These are phyloP conservation scores for Achlya hypogyna DNA, from an alignment of 352 stramenopile species.

Conservation along the genomic window DNA sequence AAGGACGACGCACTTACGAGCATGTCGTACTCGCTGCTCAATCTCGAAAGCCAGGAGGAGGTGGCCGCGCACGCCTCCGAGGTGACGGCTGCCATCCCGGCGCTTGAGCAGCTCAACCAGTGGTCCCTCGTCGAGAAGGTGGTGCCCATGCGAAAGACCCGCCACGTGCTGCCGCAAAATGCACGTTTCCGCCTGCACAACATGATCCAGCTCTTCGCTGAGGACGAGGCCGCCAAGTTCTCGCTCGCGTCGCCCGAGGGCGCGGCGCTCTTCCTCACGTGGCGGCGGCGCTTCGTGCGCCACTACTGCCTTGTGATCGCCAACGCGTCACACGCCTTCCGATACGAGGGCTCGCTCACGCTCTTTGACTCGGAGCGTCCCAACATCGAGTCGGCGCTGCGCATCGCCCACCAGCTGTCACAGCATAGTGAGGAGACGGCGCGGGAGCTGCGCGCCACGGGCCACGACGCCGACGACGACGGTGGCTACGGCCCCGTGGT, in stretches of 20 bases:
- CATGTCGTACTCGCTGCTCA: slow-evolving; percentile 65
- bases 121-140: slow-evolving; percentile 79
- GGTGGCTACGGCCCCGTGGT: slow-evolving; percentile 48
- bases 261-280: slow-evolving; percentile 55
- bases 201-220: slow-evolving; percentile 72
- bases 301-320: slow-evolving; percentile 76
- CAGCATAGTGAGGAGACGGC: slow-evolving; percentile 64
- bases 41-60: slow-evolving; percentile 63
- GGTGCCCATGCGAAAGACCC: slow-evolving; percentile 13
- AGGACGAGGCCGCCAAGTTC: slow-evolving; percentile 47
- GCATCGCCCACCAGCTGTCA: slow-evolving; percentile 59
- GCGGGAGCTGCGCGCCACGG: slow-evolving; percentile 27
- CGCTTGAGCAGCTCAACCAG: slow-evolving; percentile 54
- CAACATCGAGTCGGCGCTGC: slow-evolving; percentile 78
- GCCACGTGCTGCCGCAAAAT: slow-evolving; percentile 31
- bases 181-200: slow-evolving; percentile 67
- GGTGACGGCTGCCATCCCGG: slow-evolving; percentile 40
- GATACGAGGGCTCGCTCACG: slow-evolving; percentile 55
- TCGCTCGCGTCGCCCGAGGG: neutral
- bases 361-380: slow-evolving; percentile 71
- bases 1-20: slow-evolving; percentile 74
- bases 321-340: slow-evolving; percentile 62
- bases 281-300: slow-evolving; percentile 78
- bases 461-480: neutral
- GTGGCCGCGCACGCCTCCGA: slow-evolving; percentile 36